phyloP scores from a whole-genome alignment of 352 stramenopile species.

The Elongisporangium undulatum region DNA sequence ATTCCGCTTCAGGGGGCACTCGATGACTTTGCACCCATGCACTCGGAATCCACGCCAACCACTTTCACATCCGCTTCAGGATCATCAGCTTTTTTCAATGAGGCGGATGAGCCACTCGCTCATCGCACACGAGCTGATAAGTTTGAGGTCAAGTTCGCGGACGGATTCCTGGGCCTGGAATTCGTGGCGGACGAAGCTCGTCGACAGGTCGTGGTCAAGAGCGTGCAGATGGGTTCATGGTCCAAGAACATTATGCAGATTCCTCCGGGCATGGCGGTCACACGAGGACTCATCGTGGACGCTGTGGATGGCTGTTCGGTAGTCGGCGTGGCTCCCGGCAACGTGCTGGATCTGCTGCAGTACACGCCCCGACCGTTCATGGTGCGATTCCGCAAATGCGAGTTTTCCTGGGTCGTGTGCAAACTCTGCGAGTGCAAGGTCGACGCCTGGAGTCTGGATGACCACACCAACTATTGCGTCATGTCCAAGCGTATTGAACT shows the following conservation, averaged over 20 bases:
- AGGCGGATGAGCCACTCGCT: slow-evolving; percentile 11
- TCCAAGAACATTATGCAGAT: slow-evolving; percentile 33
- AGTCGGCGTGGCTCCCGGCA: slow-evolving; percentile 20
- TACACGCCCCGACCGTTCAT: slow-evolving; percentile 51
- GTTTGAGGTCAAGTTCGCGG: slow-evolving; percentile 69
- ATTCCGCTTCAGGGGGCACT: neutral
- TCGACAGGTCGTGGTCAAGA: slow-evolving; percentile 64
- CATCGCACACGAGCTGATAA: slow-evolving; percentile 21
- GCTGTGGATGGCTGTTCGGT: slow-evolving; percentile 53
- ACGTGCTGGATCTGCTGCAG: slow-evolving; percentile 67
- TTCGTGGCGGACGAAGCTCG: slow-evolving; percentile 51
- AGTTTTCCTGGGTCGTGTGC: slow-evolving; percentile 52
- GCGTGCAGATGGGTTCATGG: slow-evolving; percentile 31
- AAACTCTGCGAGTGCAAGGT: slow-evolving; percentile 80
- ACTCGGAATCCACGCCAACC: neutral
- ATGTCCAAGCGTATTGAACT: slow-evolving; percentile 74
- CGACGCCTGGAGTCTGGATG: slow-evolving; percentile 53
- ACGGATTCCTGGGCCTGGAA: slow-evolving; percentile 70
- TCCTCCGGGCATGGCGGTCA: slow-evolving; percentile 31
- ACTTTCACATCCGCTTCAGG: neutral
- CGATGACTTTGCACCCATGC: slow-evolving; percentile 3
- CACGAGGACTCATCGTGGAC: slow-evolving; percentile 54
- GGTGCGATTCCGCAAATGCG: slow-evolving; percentile 50
- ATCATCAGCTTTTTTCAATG: slow-evolving; percentile 8
- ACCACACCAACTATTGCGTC: slow-evolving; percentile 80